Evolutionary conservation across 129 eudicot species (phyloP).

Genomic region (carrot (Daucus carota)): DNA sequence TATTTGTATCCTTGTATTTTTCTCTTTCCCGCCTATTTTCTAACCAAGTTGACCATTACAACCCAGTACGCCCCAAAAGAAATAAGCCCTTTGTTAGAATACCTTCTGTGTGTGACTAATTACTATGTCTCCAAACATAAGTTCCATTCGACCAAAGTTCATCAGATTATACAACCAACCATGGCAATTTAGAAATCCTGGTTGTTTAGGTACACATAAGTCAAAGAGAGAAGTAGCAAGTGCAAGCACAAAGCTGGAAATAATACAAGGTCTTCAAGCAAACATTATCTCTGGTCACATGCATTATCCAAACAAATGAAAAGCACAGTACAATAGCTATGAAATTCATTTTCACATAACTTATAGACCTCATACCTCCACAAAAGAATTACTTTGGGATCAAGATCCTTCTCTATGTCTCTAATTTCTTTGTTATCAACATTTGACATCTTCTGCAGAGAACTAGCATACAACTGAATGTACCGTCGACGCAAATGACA

Average conservation of each 20-base stretch:
- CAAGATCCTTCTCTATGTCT: conserved; percentile 88
- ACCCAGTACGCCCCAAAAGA: too few relatives aligned
- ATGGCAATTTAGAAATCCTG: background rate
- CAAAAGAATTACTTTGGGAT: conserved; percentile 82
- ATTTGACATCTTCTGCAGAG: conserved; percentile 53
- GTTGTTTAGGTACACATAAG: background rate
- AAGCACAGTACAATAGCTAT: background rate
- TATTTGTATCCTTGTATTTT: too few relatives aligned
- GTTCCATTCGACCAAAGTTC: too few relatives aligned
- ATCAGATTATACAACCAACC: background rate
- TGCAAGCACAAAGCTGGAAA: background rate
- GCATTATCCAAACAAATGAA: background rate
- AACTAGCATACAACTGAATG: conserved; percentile 73
- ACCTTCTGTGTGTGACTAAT: too few relatives aligned
- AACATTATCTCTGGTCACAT: background rate
- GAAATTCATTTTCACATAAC: background rate
- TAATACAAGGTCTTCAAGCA: background rate
- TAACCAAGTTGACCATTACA: too few relatives aligned
- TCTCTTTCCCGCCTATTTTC: too few relatives aligned
- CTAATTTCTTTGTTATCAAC: conserved; percentile 50
- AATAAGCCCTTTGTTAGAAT: too few relatives aligned
- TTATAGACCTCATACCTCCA: conserved; percentile 62
- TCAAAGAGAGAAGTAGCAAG: background rate
- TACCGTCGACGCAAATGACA: conserved; percentile 81
- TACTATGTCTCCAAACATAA: too few relatives aligned